phyloP scores from a whole-genome alignment of 306 rosid species.

The Cicer bijugum region DNA sequence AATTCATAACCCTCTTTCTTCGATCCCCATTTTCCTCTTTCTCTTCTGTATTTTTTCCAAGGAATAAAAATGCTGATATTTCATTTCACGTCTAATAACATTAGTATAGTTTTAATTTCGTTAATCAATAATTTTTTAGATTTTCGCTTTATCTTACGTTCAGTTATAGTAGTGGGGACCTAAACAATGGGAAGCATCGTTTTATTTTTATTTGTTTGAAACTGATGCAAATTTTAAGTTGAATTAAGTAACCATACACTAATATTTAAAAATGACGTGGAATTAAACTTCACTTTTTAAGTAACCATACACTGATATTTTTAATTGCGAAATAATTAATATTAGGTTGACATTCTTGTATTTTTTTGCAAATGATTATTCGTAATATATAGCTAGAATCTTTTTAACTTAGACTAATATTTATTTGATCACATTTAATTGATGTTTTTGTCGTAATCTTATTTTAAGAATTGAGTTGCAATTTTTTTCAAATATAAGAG shows the following conservation, averaged over 20 bases:
- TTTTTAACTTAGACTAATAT: conserved; percentile 10
- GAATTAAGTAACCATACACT: too few relatives aligned
- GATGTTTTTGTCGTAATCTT: too few relatives aligned
- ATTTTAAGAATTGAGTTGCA: neutral
- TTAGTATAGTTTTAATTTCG: conserved; percentile 14
- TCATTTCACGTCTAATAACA: conserved; percentile 34
- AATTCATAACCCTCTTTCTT: neutral
- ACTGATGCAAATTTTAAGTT: too few relatives aligned
- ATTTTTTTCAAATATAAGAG: neutral
- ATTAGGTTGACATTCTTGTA: too few relatives aligned
- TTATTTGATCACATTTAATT: too few relatives aligned
- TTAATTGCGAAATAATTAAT: too few relatives aligned
- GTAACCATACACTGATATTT: too few relatives aligned
- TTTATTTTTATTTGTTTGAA: neutral
- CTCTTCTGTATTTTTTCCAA: neutral
- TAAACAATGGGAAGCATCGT: neutral
- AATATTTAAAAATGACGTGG: too few relatives aligned
- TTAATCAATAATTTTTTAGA: neutral
- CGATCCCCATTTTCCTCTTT: conserved; percentile 1
- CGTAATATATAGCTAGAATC: too few relatives aligned
- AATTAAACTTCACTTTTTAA: too few relatives aligned
- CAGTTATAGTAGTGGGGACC: neutral
- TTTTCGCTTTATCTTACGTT: neutral
- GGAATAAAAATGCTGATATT: neutral
- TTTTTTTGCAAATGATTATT: too few relatives aligned